Base-by-base conservation (phyloP, 2,329 filamentous ascomycete species). In the Ramichloridium luteum region DNA sequence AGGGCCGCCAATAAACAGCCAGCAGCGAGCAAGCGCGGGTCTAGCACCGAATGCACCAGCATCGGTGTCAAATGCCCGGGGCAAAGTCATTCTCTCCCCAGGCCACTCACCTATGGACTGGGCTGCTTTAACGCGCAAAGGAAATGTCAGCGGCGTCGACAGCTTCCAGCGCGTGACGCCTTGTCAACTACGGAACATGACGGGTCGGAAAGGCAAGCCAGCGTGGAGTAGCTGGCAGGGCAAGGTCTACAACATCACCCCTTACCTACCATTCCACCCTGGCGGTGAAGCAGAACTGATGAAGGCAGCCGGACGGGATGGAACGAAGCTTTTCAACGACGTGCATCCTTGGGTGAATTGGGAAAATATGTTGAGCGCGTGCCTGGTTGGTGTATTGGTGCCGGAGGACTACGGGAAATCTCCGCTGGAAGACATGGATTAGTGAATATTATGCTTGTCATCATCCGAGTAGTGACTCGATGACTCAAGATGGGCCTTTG, bases 101-200 rank as follows among this genome's bases (percentile, higher is more conserved):
- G 88, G 90, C 17, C 86, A 88, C 63, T 93, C 84, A 2, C 88
- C 90, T 0, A 74, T 98, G 9, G 90, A 98, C 68, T 98, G 90
- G 90, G 90, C 90, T 9, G 75, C 79, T 4, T 70, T 93, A 1
- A 77, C 84, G 40, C 47, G 48, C 30, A 77, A 84, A 40, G 44
- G 39, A 18, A 64, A 65, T 33, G 46, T 67, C 1, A 55, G 61
- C 6, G 63, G 62, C 12, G 62, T 74, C 0, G 49, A 59, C 43
- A 80, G 38, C 46, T 70, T 42, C 42, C 60, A 82, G 25, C 75
- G 80, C 27, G 84, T 98, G 20, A 82, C 86, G 4, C 86, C 88
- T 1, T 77, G 76, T 4, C 73, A 83, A 68, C 67, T 98, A 9
- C 79, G 77, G 53, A 59, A 64, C 23, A 76, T 84, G 58, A 92